A percentile compares a stretch with the other conserved stretches of the same genome.
phyloP scores from a whole-genome alignment of 345 rosid species.

The Corymbia maculata region DNA sequence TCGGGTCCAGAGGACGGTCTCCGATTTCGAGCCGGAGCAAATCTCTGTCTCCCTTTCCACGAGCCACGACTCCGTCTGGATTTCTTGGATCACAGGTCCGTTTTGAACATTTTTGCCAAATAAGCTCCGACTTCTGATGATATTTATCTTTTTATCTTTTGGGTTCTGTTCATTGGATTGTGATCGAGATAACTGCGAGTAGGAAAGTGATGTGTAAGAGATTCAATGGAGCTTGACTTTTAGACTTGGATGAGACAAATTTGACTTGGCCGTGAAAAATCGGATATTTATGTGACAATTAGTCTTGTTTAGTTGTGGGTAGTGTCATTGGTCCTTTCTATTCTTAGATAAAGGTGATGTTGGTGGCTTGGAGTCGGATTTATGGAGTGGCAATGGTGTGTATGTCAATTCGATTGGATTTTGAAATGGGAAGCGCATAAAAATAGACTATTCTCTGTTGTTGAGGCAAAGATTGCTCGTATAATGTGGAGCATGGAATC shows the following conservation, averaged over 20 bases:
- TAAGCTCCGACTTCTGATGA: not conserved
- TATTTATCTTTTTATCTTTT: not conserved
- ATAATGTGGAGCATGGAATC: not conserved
- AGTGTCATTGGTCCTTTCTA: not conserved
- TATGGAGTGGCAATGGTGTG: not conserved
- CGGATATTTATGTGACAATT: not conserved
- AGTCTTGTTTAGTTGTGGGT: not conserved
- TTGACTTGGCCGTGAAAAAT: not conserved
- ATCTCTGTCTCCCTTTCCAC: constrained; percentile 72
- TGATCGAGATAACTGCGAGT: not conserved
- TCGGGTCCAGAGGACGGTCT: constrained; percentile 26
- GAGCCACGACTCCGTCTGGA: constrained; percentile 52
- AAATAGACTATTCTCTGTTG: not conserved
- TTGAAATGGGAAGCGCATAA: not conserved
- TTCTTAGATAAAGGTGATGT: not conserved
- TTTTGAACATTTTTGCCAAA: not conserved
- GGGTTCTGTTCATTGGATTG: not conserved
- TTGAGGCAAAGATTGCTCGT: not conserved
- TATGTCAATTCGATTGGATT: not conserved
- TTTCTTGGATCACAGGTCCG: constrained; percentile 93
- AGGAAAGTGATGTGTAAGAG: not conserved
- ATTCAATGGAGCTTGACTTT: not conserved
- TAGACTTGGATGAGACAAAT: not conserved
- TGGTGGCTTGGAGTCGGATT: not conserved
- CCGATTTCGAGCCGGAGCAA: constrained; percentile 56